Percentiles rank a stretch among this genome's conserved stretches.
Evolutionary conservation across 768 basidiomycete genomes (phyloP).

Genomic region (Hericium rajendrae): DNA sequence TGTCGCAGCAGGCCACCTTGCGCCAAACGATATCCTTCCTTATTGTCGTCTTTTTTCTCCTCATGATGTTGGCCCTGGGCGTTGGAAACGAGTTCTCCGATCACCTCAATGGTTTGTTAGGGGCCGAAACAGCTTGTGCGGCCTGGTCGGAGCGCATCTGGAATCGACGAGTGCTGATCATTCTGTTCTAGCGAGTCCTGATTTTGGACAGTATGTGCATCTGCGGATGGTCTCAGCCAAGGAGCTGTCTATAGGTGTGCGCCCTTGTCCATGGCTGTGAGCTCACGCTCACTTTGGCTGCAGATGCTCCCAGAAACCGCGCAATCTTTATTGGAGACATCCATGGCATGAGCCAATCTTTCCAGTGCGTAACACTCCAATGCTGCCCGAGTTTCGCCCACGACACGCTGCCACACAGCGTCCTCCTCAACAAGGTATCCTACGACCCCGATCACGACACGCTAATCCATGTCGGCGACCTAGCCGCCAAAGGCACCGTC

Average conservation of each 20-base stretch:
- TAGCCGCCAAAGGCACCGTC: slow-evolving; percentile 59
- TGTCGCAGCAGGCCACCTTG: slow-evolving; percentile 8
- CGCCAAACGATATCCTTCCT: slow-evolving; percentile 23
- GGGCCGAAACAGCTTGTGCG: slow-evolving; percentile 8
- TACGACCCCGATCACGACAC: slow-evolving; percentile 56
- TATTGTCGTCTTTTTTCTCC: slow-evolving; percentile 32
- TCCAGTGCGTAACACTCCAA: slow-evolving; percentile 41
- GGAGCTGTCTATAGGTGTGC: slow-evolving; percentile 46
- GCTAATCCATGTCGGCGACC: slow-evolving; percentile 78
- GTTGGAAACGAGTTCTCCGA: slow-evolving; percentile 17
- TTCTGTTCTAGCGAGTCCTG: slow-evolving; percentile 31
- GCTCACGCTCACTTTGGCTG: not conserved
- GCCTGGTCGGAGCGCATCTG: not conserved
- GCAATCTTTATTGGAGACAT: slow-evolving; percentile 80
- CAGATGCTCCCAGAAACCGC: slow-evolving; percentile 45
- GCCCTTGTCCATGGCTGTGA: slow-evolving; percentile 4
- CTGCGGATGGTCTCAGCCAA: slow-evolving; percentile 32
- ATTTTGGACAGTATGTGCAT: slow-evolving; percentile 43
- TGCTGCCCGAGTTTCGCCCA: not conserved
- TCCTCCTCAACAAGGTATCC: slow-evolving; percentile 49
- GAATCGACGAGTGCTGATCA: not conserved
- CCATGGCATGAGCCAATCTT: slow-evolving; percentile 67
- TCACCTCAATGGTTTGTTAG: slow-evolving; percentile 5
- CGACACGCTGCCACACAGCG: slow-evolving; percentile 27
- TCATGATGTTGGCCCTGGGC: slow-evolving; percentile 33